A percentile compares a stretch with the other conserved stretches of the same genome.
phyloP scores from a whole-genome alignment of 768 basidiomycete species.

The Megacollybia marginata region DNA sequence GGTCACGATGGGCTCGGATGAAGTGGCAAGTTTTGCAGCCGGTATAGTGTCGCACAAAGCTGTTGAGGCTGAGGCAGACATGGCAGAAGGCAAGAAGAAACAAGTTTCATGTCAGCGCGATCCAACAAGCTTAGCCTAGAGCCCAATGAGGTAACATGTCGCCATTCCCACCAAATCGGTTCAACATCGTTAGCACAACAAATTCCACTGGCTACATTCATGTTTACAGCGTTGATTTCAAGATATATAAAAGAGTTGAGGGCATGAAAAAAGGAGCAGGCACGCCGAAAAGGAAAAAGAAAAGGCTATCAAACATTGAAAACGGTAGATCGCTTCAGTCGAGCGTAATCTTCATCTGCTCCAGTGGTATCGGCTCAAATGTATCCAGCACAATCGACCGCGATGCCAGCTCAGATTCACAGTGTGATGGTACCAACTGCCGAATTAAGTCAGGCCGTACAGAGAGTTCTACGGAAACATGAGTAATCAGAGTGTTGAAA shows the following conservation, averaged over 20 bases:
- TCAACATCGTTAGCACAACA: constrained; percentile 1
- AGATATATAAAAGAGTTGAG: constrained; percentile 29
- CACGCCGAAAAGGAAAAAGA: constrained; percentile 1
- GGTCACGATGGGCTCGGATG: constrained; percentile 7
- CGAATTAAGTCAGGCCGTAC: constrained; percentile 92
- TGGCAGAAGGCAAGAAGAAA: constrained; percentile 9
- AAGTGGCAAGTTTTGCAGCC: constrained; percentile 42
- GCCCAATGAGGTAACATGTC: constrained; percentile 34
- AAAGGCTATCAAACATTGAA: background rate
- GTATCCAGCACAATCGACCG: constrained; percentile 82
- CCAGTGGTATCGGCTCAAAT: constrained; percentile 96
- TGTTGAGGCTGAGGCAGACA: constrained; percentile 1
- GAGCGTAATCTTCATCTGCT: constrained; percentile 89
- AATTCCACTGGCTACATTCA: background rate
- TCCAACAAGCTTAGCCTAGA: background rate
- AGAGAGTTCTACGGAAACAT: constrained; percentile 70
- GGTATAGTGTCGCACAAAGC: constrained; percentile 68
- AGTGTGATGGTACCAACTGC: constrained; percentile 84
- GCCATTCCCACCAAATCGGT: constrained; percentile 21
- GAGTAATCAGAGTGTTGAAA: constrained; percentile 1
- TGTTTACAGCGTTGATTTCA: constrained; percentile 27
- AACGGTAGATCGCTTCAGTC: constrained; percentile 46
- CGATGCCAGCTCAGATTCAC: constrained; percentile 81
- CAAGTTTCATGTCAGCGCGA: background rate
- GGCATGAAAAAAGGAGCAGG: background rate